phyloP scores from a whole-genome alignment of 2,329 filamentous ascomycete species.

The Cryphonectria parasitica region DNA sequence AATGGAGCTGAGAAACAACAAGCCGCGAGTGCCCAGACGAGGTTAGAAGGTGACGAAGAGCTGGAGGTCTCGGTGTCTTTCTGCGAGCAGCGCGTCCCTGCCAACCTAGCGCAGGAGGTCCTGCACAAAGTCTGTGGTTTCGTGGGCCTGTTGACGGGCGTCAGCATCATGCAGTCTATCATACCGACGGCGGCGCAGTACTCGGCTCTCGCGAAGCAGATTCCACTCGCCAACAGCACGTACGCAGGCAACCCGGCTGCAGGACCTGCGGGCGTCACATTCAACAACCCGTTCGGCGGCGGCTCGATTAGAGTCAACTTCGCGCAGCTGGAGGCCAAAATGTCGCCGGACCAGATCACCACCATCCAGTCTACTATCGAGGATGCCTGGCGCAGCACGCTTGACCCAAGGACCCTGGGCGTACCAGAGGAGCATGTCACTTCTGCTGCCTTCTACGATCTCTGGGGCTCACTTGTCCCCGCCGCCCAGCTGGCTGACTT shows the following conservation, averaged over 20 bases:
- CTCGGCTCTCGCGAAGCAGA: conserved; percentile 43
- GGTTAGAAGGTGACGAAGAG: conserved; percentile 38
- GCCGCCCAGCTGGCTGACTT: conserved; percentile 51
- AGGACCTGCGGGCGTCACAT: conserved; percentile 28
- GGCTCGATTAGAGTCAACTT: conserved; percentile 22
- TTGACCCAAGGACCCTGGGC: conserved; percentile 45
- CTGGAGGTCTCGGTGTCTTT: conserved; percentile 51
- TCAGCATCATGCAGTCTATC: conserved; percentile 51
- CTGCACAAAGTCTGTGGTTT: conserved; percentile 51
- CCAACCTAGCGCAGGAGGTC: conserved; percentile 48
- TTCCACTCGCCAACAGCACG: conserved; percentile 44
- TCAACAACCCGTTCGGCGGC: conserved; percentile 32
- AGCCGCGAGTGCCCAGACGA: not conserved
- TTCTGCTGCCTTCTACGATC: conserved; percentile 54
- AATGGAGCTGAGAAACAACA: not conserved
- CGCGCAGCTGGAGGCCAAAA: conserved; percentile 24
- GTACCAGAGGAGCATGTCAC: conserved; percentile 48
- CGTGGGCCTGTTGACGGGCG: conserved; percentile 50
- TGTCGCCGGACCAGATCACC: conserved; percentile 46
- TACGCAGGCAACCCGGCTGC: conserved; percentile 19
- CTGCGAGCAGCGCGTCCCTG: conserved; percentile 48
- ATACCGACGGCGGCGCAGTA: conserved; percentile 49
- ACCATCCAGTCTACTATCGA: conserved; percentile 48
- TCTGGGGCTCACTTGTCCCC: conserved; percentile 54
- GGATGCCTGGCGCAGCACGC: conserved; percentile 48